Base-by-base conservation (phyloP, 352 stramenopile species). In the Globisporangium cederbergense region DNA sequence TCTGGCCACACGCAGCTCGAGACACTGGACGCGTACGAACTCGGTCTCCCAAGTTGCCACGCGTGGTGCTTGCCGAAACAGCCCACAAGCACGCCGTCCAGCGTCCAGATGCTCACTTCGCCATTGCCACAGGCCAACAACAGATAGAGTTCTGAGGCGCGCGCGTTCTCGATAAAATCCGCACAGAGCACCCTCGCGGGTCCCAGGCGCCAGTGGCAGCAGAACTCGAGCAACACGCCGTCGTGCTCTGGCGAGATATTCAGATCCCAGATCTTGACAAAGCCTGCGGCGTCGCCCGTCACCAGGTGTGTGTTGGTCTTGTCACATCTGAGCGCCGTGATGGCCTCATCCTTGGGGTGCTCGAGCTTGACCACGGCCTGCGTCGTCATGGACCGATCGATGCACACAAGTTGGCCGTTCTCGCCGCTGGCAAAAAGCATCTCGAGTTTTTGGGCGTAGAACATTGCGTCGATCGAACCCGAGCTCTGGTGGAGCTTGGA, bases 101-200 rank as follows among this genome's bases (percentile, higher is more conserved):
- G 52, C 10, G 83, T 89, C 83, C 83, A 93, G 14, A 93, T n/a
- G 60, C 67, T 88, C 34, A 93, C 76, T 43, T 90, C 81, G 6
- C 81, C 81, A 58, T 87, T 86, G 11, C 67, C 79, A 58, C 78
- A 85, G 0, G 81, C 81, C 25, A 90, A 58, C 5, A 93, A 56
- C 34, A 93, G 38, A 60, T 79, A 93, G n/a, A 89, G 40, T 56
- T 93, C 81, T 0, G 68, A 58, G 18, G 82, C 68, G 20, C 81
- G 77, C 40, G 73, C 65, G 66, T 88, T 83, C 66, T 93, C 83
- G 34, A 93, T 70, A 46, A 91, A 87, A 25, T 90, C 82, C 1
- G 81, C 58, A 11, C 68, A 64, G 8, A 93, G 53, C 4, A 93
- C 66, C 22, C 82, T 74, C 8, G 65, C 67, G 18, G 55, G 42